Evolutionary conservation across 306 rosid species (phyloP), one percentile per base, ranked within the genome.

Genomic region (Carpinus fangiana): DNA sequence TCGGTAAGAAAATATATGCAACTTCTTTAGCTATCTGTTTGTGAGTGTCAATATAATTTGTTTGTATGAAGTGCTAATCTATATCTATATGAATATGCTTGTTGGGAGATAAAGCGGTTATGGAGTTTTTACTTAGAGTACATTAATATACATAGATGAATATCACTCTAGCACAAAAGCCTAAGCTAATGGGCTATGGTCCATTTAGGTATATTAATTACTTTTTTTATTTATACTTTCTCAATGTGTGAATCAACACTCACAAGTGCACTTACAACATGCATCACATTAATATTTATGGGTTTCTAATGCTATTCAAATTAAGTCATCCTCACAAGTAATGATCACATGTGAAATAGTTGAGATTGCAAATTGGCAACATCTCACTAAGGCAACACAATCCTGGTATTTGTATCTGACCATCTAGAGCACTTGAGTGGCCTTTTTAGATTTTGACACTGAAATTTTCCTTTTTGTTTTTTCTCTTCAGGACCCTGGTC

Each of bases 1-100:
- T 95, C 98, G 81, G 98, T 94, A 81, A 73, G 85, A 80, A 38
- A 51, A 48, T 46, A 54, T 73, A 0, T n/a, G 50, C 26, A 38
- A 66, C 72, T 38, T 65, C 6, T 66, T 18, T 14, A 4, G 72
- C 28, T 18, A 17, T 9, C n/a, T 66, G 18, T 20, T 28, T 66
- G 21, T 18, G 43, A 66, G 11, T 17, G 50, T 66, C 72, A 18
- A 36, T 38, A 17, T n/a, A 66, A 41, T 41, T 8, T 41, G 26
- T 41, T 66, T 3, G 2, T 38, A 8, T 66, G 26, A 7, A 0
- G 72, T 38, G 72, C 50, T n/a, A 38, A 10, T 66, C 28, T 9
- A 11, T 18, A 10, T 66, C 28, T 9, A 11, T 18, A 8, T 41
- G 72, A 66, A 18, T 43, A 16, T 31, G 34, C 34, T 31, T 31